Percentiles rank a stretch among this genome's conserved stretches.
phyloP scores from a whole-genome alignment of 208 protist species.

The Wallacemonas sp. region DNA sequence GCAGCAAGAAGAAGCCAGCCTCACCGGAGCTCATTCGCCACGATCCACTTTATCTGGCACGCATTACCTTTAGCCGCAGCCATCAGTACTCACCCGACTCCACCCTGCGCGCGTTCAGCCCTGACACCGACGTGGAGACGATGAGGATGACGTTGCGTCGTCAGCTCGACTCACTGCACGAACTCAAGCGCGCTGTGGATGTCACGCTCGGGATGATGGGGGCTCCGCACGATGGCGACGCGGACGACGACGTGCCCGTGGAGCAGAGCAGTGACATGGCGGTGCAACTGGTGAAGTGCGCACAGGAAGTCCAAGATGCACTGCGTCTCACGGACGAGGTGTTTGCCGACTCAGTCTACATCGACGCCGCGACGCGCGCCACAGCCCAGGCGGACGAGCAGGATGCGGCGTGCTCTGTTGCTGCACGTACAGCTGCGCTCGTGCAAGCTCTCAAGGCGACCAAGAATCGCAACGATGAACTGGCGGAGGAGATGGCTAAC shows the following conservation, averaged over 20 bases:
- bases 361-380: conserved; percentile 10
- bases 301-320: conserved; percentile 32
- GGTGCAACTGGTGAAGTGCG: conserved; percentile 28
- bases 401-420: background rate
- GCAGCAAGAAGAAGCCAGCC: conserved; percentile 29
- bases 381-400: background rate
- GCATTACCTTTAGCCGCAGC: background rate
- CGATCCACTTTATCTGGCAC: conserved; percentile 17
- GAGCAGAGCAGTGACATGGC: conserved; percentile 9
- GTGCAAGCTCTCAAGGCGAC: conserved; percentile 22
- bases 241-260: conserved; percentile 5
- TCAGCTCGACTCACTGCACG: conserved; percentile 14
- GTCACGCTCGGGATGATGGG: conserved; percentile 22
- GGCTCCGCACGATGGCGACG: conserved; percentile 8
- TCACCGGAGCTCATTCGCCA: conserved; percentile 13
- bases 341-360: conserved; percentile 9
- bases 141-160: conserved; percentile 1
- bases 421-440: conserved; percentile 17
- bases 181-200: conserved; percentile 22
- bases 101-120: conserved; percentile 4
- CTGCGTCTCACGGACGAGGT: conserved; percentile 18
- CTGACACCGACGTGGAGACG: background rate
- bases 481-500: conserved; percentile 19
- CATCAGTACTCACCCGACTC: background rate
- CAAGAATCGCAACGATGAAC: conserved; percentile 15